phyloP scores from a whole-genome alignment of 176 grass and related monocot genomes.

The Eremochloa ophiuroides region DNA sequence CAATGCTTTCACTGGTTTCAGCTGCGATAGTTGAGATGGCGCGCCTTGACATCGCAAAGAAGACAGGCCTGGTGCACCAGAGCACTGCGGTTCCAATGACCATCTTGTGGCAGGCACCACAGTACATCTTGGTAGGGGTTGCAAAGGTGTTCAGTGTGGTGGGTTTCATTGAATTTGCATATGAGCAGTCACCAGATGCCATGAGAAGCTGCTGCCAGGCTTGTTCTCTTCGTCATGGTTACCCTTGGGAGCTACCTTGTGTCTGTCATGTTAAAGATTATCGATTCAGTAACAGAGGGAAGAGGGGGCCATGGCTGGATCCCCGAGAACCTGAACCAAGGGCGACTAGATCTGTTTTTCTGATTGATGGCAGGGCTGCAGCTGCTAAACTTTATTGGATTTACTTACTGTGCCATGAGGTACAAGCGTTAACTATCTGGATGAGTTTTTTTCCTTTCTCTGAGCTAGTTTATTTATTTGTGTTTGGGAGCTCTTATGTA shows the following conservation, averaged over 20 bases:
- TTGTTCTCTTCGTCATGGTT: neutral
- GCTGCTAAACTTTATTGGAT: neutral
- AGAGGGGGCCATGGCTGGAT: neutral
- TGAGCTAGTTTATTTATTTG: too few species aligned
- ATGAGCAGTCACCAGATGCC: neutral
- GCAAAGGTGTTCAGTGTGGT: neutral
- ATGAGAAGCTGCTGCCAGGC: neutral
- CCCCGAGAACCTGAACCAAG: neutral
- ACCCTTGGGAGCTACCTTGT: neutral
- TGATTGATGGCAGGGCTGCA: neutral
- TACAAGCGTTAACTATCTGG: neutral
- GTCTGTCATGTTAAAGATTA: neutral
- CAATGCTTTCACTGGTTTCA: neutral
- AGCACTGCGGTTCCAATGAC: neutral
- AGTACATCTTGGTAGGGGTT: neutral
- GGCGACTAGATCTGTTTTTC: neutral
- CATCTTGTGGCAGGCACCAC: neutral
- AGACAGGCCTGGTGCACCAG: neutral
- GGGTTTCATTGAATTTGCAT: neutral
- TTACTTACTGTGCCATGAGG: neutral
- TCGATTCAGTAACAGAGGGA: neutral
- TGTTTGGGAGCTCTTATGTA: too few species aligned
- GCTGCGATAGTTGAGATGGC: neutral
- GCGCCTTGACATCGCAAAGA: neutral
- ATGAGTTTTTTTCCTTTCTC: neutral